Percentiles rank a stretch among this genome's conserved stretches.
Conservation (phyloP, 1,139 yeast species). For the Geotrichum candidum region DNA sequence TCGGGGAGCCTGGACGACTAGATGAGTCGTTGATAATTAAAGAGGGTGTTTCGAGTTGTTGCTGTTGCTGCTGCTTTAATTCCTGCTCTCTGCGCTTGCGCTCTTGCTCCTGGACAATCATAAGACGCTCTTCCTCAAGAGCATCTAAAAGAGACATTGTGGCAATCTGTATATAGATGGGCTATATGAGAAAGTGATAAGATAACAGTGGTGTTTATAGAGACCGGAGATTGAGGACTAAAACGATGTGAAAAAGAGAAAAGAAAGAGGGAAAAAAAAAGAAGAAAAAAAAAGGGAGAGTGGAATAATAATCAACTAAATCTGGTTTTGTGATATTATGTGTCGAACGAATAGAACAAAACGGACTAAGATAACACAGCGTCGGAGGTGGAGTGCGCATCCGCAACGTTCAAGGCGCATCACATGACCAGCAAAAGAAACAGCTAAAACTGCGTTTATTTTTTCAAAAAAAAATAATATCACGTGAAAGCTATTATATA, state of each 20-base stretch:
- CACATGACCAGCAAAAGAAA: background rate
- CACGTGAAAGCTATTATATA: background rate
- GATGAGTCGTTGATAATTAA: background rate
- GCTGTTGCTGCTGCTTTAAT: background rate
- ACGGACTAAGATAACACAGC: background rate
- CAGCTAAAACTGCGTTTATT: background rate
- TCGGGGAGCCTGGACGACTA: background rate
- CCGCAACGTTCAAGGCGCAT: background rate
- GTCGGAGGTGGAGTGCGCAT: background rate
- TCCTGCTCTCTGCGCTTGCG: background rate
- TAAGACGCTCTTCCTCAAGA: constrained; percentile 41
- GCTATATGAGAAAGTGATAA: background rate
- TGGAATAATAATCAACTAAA: background rate
- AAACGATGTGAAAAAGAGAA: no score
- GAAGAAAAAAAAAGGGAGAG: no score
- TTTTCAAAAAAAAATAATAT: background rate
- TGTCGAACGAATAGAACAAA: background rate
- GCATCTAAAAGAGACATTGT: constrained; percentile 44
- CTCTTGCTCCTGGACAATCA: constrained; percentile 28
- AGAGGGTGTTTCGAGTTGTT: background rate
- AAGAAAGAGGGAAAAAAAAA: no score
- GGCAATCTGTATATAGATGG: background rate
- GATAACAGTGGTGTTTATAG: background rate
- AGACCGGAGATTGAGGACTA: no score
- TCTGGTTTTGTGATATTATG: background rate